Conservation (phyloP, 1,139 yeast genomes). For the Geotrichum klebahnii region DNA sequence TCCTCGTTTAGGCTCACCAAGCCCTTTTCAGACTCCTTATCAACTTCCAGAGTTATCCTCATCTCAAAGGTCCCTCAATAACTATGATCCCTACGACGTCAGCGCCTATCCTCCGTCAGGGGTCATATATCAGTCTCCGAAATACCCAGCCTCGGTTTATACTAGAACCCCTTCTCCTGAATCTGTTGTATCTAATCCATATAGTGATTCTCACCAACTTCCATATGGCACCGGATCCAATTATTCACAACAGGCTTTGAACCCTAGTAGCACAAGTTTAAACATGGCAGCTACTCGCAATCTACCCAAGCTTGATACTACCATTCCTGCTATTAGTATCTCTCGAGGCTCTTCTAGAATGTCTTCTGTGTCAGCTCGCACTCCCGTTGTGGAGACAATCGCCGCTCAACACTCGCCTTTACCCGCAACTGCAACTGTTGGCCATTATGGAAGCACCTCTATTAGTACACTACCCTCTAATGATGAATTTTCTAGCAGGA, state of each 20-base stretch:
- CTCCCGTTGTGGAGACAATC: slow-evolving; percentile 9
- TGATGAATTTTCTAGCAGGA: background rate
- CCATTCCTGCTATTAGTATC: slow-evolving; percentile 3
- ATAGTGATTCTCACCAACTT: slow-evolving; percentile 16
- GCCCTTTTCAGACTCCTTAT: slow-evolving; percentile 17
- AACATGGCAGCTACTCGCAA: background rate
- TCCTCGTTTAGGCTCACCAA: background rate
- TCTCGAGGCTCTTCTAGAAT: slow-evolving; percentile 10
- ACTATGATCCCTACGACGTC: slow-evolving; percentile 18
- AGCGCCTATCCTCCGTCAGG: slow-evolving; percentile 21
- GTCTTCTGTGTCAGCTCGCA: slow-evolving; percentile 15
- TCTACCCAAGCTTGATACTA: background rate
- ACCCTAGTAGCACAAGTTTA: slow-evolving; percentile 14
- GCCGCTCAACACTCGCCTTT: slow-evolving; percentile 4
- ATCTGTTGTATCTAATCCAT: slow-evolving; percentile 11
- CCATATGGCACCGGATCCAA: background rate
- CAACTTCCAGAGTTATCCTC: slow-evolving; percentile 15
- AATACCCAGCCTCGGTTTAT: slow-evolving; percentile 16
- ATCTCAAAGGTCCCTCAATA: slow-evolving; percentile 17
- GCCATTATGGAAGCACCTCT: background rate
- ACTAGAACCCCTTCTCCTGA: slow-evolving; percentile 17
- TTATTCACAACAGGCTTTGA: slow-evolving; percentile 13
- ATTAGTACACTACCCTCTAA: slow-evolving; percentile 2
- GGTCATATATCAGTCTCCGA: slow-evolving; percentile 13
- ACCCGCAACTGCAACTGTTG: slow-evolving; percentile 7